phyloP scores from a whole-genome alignment of 2,329 filamentous ascomycete species.

The Sporothrix variecibatus region DNA sequence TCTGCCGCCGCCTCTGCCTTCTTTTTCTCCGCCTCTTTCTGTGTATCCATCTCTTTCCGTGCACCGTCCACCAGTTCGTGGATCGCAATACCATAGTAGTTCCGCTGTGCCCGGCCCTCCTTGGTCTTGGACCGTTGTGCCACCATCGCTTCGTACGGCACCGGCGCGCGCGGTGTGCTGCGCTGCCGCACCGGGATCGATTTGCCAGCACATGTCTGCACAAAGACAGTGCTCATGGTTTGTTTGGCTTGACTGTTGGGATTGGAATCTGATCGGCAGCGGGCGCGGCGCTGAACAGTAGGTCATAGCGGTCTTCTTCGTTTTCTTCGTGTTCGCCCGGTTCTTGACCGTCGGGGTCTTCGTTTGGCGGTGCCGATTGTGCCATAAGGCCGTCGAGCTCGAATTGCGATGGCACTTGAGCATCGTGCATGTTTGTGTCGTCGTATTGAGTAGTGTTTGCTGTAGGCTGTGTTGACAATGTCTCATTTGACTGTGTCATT shows the following conservation, averaged over 20 bases:
- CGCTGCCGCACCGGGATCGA: conserved; percentile 58
- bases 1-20: not conserved
- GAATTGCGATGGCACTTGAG: not conserved
- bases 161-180: conserved; percentile 43
- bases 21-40: conserved; percentile 46
- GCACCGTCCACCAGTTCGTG: conserved; percentile 77
- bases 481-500: not conserved
- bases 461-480: not conserved
- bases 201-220: conserved; percentile 57
- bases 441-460: not conserved
- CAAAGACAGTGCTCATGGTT: not conserved
- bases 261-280: not conserved
- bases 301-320: conserved; percentile 30
- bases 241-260: not conserved
- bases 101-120: conserved; percentile 68
- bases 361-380: not conserved
- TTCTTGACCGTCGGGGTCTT: not conserved
- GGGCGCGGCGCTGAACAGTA: conserved; percentile 27
- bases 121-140: conserved; percentile 67
- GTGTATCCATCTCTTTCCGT: conserved; percentile 55
- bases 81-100: conserved; percentile 92
- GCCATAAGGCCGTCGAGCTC: not conserved
- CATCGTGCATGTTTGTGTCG: conserved; percentile 21
- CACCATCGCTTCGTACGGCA: conserved; percentile 67
- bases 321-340: conserved; percentile 5